Evolutionary conservation across 1,284 basidiomycete species (phyloP), one percentile per base, ranked within the genome.

Genomic region (Caloboletus inedulis): DNA sequence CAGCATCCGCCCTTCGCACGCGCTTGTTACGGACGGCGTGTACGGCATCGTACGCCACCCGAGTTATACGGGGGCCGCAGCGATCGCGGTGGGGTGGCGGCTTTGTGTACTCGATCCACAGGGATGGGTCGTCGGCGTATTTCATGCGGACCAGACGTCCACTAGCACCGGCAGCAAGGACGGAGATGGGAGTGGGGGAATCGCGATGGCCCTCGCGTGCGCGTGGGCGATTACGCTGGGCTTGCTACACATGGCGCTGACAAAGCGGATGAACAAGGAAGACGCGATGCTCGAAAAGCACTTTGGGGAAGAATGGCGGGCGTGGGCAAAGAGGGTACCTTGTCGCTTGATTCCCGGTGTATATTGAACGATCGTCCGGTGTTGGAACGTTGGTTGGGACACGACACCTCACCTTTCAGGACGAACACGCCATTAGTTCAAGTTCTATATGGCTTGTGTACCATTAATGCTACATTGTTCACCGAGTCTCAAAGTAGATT

Each of bases 241-340:
- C n/a, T n/a, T n/a, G n/a, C n/a, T n/a, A n/a, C n/a, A n/a, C n/a
- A n/a, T n/a, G n/a, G n/a, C n/a, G n/a, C n/a, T 29, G 27, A 29
- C 27, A 8, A 7, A 7, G n/a, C 57, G 62, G 36, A 63, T 63
- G 45, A 19, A 54, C 42, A 53, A 25, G 33, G 77, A 78, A 57
- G 77, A 78, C 27, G 59, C 57, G 33, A 70, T 75, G 50, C 59
- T 78, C 35, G 63, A 66, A 37, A 55, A 59, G 21, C 51, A 59
- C 34, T 76, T 76, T 61, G 73, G 73, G 3, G 56, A 63, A 21
- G 69, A 68, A 46, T 78, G 77, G 77, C 64, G 65, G 34, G 53
- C 49, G 21, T 78, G 76, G 74, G 66, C 69, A 6, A 53, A 49
- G 51, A 60, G 52, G 40, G 76, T 79, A 14, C 69, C 65, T 10